Evolutionary conservation across 1,139 yeast genomes (phyloP).

Genomic region (Saccharomycopsis hybrid): DNA sequence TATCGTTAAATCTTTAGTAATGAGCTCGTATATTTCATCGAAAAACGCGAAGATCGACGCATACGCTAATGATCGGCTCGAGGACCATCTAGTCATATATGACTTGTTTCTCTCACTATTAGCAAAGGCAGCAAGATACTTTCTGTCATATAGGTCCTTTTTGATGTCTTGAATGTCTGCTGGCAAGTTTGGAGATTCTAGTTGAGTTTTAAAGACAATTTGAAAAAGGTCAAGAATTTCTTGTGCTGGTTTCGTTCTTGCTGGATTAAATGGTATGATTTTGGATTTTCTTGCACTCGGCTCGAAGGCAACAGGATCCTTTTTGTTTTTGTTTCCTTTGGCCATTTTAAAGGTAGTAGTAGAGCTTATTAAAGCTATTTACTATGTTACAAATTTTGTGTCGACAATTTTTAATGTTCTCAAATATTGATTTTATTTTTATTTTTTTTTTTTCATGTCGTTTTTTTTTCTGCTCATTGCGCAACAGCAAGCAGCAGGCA

Average conservation of each 20-base stretch:
- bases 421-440: too few relatives aligned
- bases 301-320: too few relatives aligned
- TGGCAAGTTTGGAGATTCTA: slow-evolving; percentile 35
- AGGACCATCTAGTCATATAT: slow-evolving; percentile 81
- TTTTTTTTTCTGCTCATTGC: too few relatives aligned
- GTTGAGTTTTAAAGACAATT: slow-evolving; percentile 39
- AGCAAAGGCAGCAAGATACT: slow-evolving; percentile 64
- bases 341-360: too few relatives aligned
- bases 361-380: too few relatives aligned
- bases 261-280: slow-evolving; percentile 3
- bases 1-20: slow-evolving; percentile 11
- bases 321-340: too few relatives aligned
- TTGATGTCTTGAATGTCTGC: slow-evolving; percentile 62
- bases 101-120: slow-evolving; percentile 61
- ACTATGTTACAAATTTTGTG: too few relatives aligned
- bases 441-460: too few relatives aligned
- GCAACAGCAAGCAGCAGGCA: too few relatives aligned
- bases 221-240: slow-evolving; percentile 46
- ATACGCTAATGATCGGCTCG: slow-evolving; percentile 73
- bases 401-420: too few relatives aligned
- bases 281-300: too few relatives aligned
- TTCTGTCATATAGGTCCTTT: slow-evolving; percentile 59
- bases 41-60: slow-evolving; percentile 55
- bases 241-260: slow-evolving; percentile 27
- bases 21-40: slow-evolving; percentile 35